Evolutionary conservation across 306 rosid species (phyloP).

Genomic region (Morella rubra): DNA sequence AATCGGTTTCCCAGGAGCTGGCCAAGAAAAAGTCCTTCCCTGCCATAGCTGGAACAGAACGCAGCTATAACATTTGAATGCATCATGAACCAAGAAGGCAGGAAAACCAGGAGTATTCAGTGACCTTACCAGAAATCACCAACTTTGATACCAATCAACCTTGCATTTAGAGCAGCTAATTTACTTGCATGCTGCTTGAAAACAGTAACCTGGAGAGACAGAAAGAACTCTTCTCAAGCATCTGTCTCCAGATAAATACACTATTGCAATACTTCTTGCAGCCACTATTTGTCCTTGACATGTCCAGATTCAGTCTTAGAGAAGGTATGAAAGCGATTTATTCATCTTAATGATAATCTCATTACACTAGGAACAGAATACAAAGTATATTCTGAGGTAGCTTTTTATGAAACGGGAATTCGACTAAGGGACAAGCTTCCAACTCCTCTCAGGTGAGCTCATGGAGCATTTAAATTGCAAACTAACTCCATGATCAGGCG

Average conservation of each 20-base stretch:
- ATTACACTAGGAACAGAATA: background rate
- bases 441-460: background rate
- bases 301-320: background rate
- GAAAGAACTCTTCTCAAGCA: slow-evolving; percentile 29
- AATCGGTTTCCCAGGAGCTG: slow-evolving; percentile 91
- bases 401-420: background rate
- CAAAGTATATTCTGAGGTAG: background rate
- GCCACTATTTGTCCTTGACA: background rate
- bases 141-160: slow-evolving; percentile 83
- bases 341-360: background rate
- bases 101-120: slow-evolving; percentile 18
- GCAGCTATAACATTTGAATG: slow-evolving; percentile 29
- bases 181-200: slow-evolving; percentile 76
- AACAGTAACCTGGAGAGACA: slow-evolving; percentile 73
- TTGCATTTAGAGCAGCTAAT: slow-evolving; percentile 81
- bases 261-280: background rate
- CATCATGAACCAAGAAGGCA: slow-evolving; percentile 16
- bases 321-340: background rate
- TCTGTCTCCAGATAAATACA: slow-evolving; percentile 12
- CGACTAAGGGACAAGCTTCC: background rate
- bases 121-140: slow-evolving; percentile 87
- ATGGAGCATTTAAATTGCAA: background rate
- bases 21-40: slow-evolving; percentile 89
- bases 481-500: background rate
- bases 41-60: slow-evolving; percentile 63